Evolutionary conservation across 2,329 filamentous ascomycete species (phyloP).

Genomic region (Ascochyta fabae): DNA sequence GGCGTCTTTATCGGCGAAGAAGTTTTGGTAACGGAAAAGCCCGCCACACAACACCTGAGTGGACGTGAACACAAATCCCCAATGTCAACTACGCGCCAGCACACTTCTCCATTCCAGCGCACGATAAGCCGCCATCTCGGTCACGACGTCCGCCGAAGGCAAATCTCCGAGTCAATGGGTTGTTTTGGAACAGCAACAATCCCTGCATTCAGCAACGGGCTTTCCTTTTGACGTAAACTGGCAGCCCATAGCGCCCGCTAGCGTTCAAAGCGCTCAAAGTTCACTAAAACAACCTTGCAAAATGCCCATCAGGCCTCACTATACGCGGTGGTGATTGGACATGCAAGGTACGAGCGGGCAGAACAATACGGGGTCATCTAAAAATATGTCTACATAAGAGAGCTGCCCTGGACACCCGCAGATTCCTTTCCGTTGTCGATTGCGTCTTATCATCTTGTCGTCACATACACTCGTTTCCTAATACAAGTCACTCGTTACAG

Average conservation of each 20-base stretch:
- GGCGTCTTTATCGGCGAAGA: background rate
- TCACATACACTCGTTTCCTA: constrained; percentile 4
- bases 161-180: constrained; percentile 15
- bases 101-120: constrained; percentile 11
- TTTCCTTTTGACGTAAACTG: constrained; percentile 17
- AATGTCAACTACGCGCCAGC: constrained; percentile 2
- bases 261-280: constrained; percentile 16
- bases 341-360: constrained; percentile 13
- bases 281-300: constrained; percentile 9
- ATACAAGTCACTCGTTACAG: constrained; percentile 8
- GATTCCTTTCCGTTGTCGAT: constrained; percentile 1
- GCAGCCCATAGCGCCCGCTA: constrained; percentile 26
- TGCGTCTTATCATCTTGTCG: background rate
- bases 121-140: constrained; percentile 4
- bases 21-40: background rate
- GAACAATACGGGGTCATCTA: constrained; percentile 23
- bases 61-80: background rate
- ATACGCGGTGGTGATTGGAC: constrained; percentile 22
- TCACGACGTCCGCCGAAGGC: constrained; percentile 2
- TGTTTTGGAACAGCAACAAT: constrained; percentile 2
- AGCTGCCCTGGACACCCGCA: constrained; percentile 7
- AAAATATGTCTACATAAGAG: constrained; percentile 19
- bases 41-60: background rate
- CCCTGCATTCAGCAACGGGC: constrained; percentile 23
- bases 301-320: constrained; percentile 8